Percentiles rank a stretch among this genome's conserved stretches.
Conservation (phyloP, 257 asterid species). For the Cynanchum wilfordii region DNA sequence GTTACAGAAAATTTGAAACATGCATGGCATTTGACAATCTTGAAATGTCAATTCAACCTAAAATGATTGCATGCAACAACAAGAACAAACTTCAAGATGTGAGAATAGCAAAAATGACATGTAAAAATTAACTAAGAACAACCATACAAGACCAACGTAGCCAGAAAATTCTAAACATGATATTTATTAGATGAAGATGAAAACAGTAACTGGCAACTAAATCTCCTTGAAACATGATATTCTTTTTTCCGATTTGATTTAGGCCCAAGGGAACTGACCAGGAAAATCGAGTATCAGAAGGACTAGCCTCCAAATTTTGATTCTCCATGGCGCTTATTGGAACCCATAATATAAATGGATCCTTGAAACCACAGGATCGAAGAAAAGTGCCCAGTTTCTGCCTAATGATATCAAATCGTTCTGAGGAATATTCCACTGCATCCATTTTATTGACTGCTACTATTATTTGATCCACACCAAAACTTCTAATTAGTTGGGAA, state of each 20-base stretch:
- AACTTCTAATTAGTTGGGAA: slow-evolving; percentile 83
- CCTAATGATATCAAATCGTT: slow-evolving; percentile 71
- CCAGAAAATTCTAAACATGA: not conserved
- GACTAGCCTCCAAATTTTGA: slow-evolving; percentile 66
- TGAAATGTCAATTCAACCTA: not conserved
- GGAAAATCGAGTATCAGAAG: slow-evolving; percentile 57
- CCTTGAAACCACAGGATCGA: slow-evolving; percentile 78
- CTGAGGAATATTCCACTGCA: slow-evolving; percentile 70
- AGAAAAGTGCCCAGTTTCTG: slow-evolving; percentile 73
- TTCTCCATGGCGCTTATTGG: slow-evolving; percentile 92
- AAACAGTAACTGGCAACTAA: not conserved
- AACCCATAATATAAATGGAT: slow-evolving; percentile 68
- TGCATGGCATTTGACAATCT: not conserved
- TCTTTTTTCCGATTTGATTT: not conserved
- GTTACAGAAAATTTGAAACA: not conserved
- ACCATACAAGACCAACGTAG: not conserved
- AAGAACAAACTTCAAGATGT: not conserved
- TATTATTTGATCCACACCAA: slow-evolving; percentile 88
- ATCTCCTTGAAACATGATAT: no score
- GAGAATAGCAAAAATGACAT: not conserved
- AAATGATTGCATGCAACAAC: not conserved
- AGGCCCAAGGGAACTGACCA: slow-evolving; percentile 52
- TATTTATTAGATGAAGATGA: not conserved
- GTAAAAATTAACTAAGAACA: not conserved
- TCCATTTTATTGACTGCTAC: slow-evolving; percentile 96